Evolutionary conservation across 345 rosid species (phyloP), one percentile per base, ranked within the genome.

Genomic region (Citrus australasica): DNA sequence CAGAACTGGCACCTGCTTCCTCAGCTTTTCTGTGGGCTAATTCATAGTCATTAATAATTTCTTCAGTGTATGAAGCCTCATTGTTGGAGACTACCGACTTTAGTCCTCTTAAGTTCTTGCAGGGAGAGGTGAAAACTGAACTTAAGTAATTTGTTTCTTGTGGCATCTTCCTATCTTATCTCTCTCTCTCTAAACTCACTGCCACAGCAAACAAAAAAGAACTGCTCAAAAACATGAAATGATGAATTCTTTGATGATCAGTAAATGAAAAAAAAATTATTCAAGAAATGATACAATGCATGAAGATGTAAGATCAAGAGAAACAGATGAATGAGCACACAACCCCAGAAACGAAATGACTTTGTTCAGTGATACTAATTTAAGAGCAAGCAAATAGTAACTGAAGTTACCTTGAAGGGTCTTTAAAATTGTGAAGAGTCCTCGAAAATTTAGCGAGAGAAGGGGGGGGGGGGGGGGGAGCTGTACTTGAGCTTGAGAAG

Each of bases 11-110:
- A 95, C 99, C 99, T 84, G 99, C 95, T 91, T 95, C 98, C 88
- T 86, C 96, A 79, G 98, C 99, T 88, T 93, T 95, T 67, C 99
- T 82, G 73, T 89, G 93, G 81, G 97, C 97, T 56, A 95, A 87
- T 77, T 93, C 92, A 82, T 81, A 80, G 87, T 93, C 97, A 72
- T 88, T 88, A 81, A 89, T 81, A 21, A 79, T 80, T 78, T 90
- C 91, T 17, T 87, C 97, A 22, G 73, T 38, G 78, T 65, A 70
- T 25, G 88, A 85, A 35, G 82, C 62, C 21, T 83, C 83, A 73
- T 85, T 87, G 77, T 74, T 81, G 1, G 88, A 83, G 66, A 72
- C 78, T 81, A 76, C 76, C 74, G 86, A 64, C 83, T 89, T 92
- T 51, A 85, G 48, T 67, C 93, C 97, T 83, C 92, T 85, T 77